Conservation (phyloP, 1,139 yeast species). For the Hyphopichia khmerensis region DNA sequence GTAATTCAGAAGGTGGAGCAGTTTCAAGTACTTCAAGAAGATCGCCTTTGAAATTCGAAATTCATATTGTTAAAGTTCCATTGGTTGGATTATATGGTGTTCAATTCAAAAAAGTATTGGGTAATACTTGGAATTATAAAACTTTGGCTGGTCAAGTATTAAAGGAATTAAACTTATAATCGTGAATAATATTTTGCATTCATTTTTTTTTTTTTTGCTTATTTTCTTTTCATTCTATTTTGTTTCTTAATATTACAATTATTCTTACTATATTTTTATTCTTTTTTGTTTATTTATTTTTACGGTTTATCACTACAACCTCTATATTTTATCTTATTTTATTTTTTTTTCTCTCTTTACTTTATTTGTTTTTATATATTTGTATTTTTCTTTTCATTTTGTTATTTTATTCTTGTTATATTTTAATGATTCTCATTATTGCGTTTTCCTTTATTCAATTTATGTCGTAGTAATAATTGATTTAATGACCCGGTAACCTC, state of each 20-base stretch:
- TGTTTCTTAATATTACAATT: not conserved
- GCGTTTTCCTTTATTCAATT: too few species aligned
- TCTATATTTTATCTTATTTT: not conserved
- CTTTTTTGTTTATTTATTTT: not conserved
- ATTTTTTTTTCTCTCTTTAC: not conserved
- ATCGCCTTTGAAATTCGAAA: constrained; percentile 80
- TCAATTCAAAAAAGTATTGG: constrained; percentile 88
- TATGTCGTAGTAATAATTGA: too few species aligned
- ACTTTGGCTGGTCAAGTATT: constrained; percentile 87
- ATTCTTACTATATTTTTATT: not conserved
- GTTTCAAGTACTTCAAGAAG: constrained; percentile 13
- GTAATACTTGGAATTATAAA: constrained; percentile 95
- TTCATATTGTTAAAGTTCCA: constrained; percentile 90
- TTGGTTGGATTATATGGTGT: constrained; percentile 89
- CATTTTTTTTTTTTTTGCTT: not conserved
- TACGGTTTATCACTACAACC: not conserved
- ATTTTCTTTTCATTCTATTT: not conserved
- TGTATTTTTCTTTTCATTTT: too few species aligned
- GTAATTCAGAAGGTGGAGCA: constrained; percentile 9
- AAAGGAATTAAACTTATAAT: constrained; percentile 62
- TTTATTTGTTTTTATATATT: not conserved
- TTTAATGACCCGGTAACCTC: too few species aligned
- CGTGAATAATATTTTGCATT: not conserved
- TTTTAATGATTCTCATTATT: not conserved
- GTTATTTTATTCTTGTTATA: not conserved